Evolutionary conservation across 441 rosid genomes (phyloP), one percentile per base, ranked within the genome.

Genomic region (Kokia cookei): DNA sequence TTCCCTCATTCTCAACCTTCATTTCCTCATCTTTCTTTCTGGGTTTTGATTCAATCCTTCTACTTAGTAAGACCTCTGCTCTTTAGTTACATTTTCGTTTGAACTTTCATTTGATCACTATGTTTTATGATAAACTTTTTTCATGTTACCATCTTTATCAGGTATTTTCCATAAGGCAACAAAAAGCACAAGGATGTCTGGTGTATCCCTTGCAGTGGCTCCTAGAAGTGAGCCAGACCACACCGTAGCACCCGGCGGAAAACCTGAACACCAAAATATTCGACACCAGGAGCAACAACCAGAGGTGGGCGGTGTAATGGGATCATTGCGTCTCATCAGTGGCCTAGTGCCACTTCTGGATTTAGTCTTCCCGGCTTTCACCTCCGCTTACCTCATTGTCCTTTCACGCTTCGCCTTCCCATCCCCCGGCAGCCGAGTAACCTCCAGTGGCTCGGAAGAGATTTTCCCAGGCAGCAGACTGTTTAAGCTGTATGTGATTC

Each of bases 291-390:
- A 68, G 17, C 71, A 67, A 2, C 79, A 71, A 62, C 84, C 77
- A 26, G 4, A 83, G 1, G 75, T 74, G 47, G 75, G 75, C 22
- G 88, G 92, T 0, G 55, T 88, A 43, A 90, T 93, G 94, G 90
- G 96, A 50, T 94, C 99, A 0, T 48, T 93, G 53, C 89, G 98
- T 0, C 88, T 89, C 0, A 91, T 84, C 0, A 93, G 96, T 42
- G 98, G 99, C 59, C 89, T 95, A 7, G 98, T 95, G 62, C 98
- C 99, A 0, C 71, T 90, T 45, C 88, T 93, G 0, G 98, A 93
- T 80, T 81, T 91, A 59, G 77, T 85, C 14, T 94, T 91, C 86
- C 99, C 99, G 0, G 93, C 79, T 68, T 89, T 95, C 45, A 76
- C 90, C 12, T 83, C 99, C 2, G 75, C 84, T 27, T 95, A 95